Evolutionary conservation across 441 rosid genomes (phyloP).

Genomic region (Jatropha multifida): DNA sequence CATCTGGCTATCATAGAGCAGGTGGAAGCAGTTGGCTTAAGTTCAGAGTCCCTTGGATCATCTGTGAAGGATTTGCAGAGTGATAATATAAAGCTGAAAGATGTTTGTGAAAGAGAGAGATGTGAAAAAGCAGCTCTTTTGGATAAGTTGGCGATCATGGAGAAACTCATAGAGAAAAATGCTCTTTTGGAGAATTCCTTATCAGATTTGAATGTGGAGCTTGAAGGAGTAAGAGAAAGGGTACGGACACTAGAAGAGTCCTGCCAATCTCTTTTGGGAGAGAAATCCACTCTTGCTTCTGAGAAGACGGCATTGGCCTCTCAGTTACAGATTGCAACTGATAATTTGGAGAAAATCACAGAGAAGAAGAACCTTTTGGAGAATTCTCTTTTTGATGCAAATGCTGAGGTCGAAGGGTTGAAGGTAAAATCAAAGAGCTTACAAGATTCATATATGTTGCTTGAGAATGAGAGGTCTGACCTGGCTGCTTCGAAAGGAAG

Average conservation of each 20-base stretch:
- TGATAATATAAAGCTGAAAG: conserved; percentile 59
- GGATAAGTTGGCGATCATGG: conserved; percentile 77
- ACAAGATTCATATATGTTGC: conserved; percentile 55
- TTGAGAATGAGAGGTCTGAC: conserved; percentile 61
- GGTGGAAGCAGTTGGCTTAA: conserved; percentile 68
- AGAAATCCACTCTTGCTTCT: conserved; percentile 60
- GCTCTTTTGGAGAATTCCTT: conserved; percentile 80
- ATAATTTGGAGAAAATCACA: conserved; percentile 56
- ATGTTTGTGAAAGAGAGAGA: conserved; percentile 45
- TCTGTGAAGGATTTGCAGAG: conserved; percentile 66
- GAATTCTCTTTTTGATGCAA: conserved; percentile 63
- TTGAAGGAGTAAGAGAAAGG: conserved; percentile 65
- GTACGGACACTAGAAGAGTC: conserved; percentile 65
- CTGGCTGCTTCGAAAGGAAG: conserved; percentile 48
- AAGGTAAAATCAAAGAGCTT: conserved; percentile 53
- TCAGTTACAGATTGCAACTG: conserved; percentile 53
- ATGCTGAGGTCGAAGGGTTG: conserved; percentile 66
- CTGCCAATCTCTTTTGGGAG: conserved; percentile 50
- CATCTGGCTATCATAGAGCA: conserved; percentile 60
- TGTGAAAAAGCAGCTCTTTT: conserved; percentile 56
- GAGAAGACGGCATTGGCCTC: conserved; percentile 61
- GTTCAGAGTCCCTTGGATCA: conserved; percentile 55
- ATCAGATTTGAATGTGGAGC: conserved; percentile 75
- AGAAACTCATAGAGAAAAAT: conserved; percentile 75
- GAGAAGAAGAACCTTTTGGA: conserved; percentile 67